Evolutionary conservation across 1,284 basidiomycete genomes (phyloP).

Genomic region (Sporisorium graminicola): DNA sequence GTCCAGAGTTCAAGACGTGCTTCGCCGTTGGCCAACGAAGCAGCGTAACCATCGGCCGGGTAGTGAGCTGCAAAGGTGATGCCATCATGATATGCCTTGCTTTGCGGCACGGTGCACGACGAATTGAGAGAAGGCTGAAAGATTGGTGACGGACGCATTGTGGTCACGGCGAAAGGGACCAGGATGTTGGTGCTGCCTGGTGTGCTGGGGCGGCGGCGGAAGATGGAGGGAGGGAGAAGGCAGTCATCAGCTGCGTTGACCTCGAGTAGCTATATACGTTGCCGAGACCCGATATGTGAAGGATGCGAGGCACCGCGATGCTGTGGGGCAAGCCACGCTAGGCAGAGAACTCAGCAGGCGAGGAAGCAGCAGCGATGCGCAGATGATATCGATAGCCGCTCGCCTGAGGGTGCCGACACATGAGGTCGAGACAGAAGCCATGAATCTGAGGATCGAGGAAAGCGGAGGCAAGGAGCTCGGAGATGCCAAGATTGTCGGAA

Average conservation of each 20-base stretch:
- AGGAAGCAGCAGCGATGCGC: not conserved
- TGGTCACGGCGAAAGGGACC: too few species aligned
- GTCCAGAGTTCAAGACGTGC: conserved; percentile 45
- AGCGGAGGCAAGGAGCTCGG: conserved; percentile 9
- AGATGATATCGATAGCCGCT: not conserved
- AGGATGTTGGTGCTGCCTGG: too few species aligned
- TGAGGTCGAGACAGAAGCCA: conserved; percentile 1
- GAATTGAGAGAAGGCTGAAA: conserved; percentile 36
- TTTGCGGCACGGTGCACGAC: conserved; percentile 7
- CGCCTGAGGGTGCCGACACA: not conserved
- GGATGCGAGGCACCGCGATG: not conserved
- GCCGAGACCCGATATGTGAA: not conserved
- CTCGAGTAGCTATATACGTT: not conserved
- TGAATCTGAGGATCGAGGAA: not conserved
- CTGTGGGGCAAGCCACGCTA: not conserved
- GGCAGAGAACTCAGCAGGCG: not conserved
- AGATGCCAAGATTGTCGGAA: conserved; percentile 7
- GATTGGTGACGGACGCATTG: conserved; percentile 28
- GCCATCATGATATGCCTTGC: conserved; percentile 15
- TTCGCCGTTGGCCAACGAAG: conserved; percentile 23
- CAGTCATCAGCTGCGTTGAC: too few species aligned
- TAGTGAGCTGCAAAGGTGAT: conserved; percentile 34
- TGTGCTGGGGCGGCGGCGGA: not conserved
- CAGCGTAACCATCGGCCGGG: conserved; percentile 27
- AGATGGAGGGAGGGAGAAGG: not conserved